Evolutionary conservation across 2,329 filamentous ascomycete genomes (phyloP), one percentile per base, ranked within the genome.

Genomic region (Trichophyton equinum): DNA sequence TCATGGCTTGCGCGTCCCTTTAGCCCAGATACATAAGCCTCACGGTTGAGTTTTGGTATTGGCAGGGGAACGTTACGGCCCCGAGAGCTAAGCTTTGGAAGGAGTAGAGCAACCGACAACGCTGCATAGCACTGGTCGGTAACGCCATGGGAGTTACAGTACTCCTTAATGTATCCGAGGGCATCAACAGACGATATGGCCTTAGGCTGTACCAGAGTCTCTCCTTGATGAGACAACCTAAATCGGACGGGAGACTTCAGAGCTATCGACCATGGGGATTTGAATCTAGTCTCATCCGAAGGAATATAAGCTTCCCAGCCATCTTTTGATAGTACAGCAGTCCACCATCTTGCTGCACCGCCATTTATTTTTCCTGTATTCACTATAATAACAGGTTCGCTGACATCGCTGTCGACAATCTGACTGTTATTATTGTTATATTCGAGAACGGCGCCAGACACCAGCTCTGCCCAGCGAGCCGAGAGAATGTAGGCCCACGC

Each of bases 51-150:
- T 15, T 22, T 56, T 56, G 53, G 22, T 25, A 51, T 13, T 15
- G 20, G 38, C n/a, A 44, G 4, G 40, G 11, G 18, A 33, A 25
- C 36, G 2, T 25, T 20, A n/a, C 33, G 40, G 20, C 15, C 15
- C 36, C 36, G 60, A 18, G 55, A 33, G 15, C 62, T 27, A 6
- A 40, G n/a, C 7, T 8, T 8, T 33, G 66, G 66, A 58, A 69
- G 63, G 59, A 67, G 64, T 46, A 71, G 56, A 27, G 65, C 63
- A 18, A 64, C 64, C 13, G 66, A 66, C 4, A 70, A 64, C 9
- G 67, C 68, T 25, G 67, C 66, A 27, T 65, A 57, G 44, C 64
- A 64, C 49, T 69, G 66, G 47, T 65, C 65, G 27, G 60, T 59
- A 62, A 67, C 53, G 46, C 61, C 61, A 38, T 67, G 64, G 56